These are phyloP conservation scores for Geotrichum phurueaensis DNA, from an alignment of 1,139 yeast genomes.

Conservation along the genomic window DNA sequence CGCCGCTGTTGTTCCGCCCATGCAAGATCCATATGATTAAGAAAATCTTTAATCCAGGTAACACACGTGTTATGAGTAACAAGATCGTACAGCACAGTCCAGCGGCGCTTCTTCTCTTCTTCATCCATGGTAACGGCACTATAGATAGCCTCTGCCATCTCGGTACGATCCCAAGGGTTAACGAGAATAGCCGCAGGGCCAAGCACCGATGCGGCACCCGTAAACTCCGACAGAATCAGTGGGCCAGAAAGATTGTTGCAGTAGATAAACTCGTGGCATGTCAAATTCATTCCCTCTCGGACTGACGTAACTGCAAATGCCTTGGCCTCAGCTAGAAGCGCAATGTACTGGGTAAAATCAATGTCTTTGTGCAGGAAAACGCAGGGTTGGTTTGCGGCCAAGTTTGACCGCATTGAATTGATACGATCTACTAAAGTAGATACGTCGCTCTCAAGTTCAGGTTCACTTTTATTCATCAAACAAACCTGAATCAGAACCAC, in stretches of 20 bases:
- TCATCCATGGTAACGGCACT: slow-evolving; percentile 57
- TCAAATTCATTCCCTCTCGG: slow-evolving; percentile 94
- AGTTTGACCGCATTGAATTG: slow-evolving; percentile 69
- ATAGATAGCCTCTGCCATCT: slow-evolving; percentile 58
- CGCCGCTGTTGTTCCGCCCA: slow-evolving; percentile 55
- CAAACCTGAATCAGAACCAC: slow-evolving; percentile 83
- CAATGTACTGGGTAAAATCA: slow-evolving; percentile 82
- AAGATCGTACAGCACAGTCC: slow-evolving; percentile 55
- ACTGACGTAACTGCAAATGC: slow-evolving; percentile 80
- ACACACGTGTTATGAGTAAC: slow-evolving; percentile 65
- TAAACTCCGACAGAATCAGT: slow-evolving; percentile 80
- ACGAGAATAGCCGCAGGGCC: slow-evolving; percentile 48
- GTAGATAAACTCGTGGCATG: slow-evolving; percentile 88
- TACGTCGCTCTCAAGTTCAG: slow-evolving; percentile 58
- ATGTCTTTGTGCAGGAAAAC: slow-evolving; percentile 83
- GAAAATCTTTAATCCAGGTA: slow-evolving; percentile 63
- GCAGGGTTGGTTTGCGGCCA: slow-evolving; percentile 57
- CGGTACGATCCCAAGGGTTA: slow-evolving; percentile 83
- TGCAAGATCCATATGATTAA: slow-evolving; percentile 50
- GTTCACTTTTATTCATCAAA: slow-evolving; percentile 45
- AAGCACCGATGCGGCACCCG: slow-evolving; percentile 83
- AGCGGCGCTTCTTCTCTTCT: slow-evolving; percentile 53
- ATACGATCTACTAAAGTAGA: slow-evolving; percentile 78
- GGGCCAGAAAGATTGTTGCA: slow-evolving; percentile 77
- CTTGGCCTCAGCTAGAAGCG: slow-evolving; percentile 79